Evolutionary conservation across 768 basidiomycete species (phyloP).

Genomic region (Steccherinum ochraceum): DNA sequence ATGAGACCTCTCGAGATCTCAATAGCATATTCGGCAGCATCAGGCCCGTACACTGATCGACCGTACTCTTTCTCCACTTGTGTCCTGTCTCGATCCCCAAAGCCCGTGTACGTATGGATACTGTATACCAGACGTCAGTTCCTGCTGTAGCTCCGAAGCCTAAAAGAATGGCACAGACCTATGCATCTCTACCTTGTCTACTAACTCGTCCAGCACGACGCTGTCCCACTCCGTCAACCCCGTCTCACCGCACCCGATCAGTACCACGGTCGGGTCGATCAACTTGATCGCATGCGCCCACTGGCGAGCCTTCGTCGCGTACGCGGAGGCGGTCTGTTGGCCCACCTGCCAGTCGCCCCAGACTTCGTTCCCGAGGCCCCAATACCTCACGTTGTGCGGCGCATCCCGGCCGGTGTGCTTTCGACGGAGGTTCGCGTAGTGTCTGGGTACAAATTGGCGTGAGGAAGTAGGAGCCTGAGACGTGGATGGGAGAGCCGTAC

Average conservation of each 20-base stretch:
- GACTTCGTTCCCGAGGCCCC: constrained; percentile 47
- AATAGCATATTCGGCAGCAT: too few relatives aligned
- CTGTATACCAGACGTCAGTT: too few relatives aligned
- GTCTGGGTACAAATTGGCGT: constrained; percentile 8
- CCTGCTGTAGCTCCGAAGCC: too few relatives aligned
- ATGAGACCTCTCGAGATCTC: too few relatives aligned
- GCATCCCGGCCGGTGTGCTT: constrained; percentile 46
- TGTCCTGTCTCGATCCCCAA: too few relatives aligned
- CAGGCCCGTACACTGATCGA: too few relatives aligned
- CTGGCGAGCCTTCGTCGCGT: constrained; percentile 47
- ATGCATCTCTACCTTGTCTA: constrained; percentile 19
- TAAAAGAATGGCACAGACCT: too few relatives aligned
- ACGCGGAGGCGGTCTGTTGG: constrained; percentile 48
- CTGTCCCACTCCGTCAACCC: constrained; percentile 32
- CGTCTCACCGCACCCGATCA: constrained; percentile 46
- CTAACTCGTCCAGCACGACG: constrained; percentile 21
- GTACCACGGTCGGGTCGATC: constrained; percentile 48
- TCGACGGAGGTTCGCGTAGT: constrained; percentile 53
- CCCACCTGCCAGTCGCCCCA: constrained; percentile 55
- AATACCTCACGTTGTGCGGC: constrained; percentile 40
- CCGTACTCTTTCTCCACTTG: too few relatives aligned
- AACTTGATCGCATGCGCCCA: constrained; percentile 58
- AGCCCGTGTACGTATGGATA: too few relatives aligned
- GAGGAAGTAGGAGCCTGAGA: background rate
- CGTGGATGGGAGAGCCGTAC: constrained; percentile 5